Conservation (phyloP, 345 rosid genomes). For the Eucalyptus globulus region DNA sequence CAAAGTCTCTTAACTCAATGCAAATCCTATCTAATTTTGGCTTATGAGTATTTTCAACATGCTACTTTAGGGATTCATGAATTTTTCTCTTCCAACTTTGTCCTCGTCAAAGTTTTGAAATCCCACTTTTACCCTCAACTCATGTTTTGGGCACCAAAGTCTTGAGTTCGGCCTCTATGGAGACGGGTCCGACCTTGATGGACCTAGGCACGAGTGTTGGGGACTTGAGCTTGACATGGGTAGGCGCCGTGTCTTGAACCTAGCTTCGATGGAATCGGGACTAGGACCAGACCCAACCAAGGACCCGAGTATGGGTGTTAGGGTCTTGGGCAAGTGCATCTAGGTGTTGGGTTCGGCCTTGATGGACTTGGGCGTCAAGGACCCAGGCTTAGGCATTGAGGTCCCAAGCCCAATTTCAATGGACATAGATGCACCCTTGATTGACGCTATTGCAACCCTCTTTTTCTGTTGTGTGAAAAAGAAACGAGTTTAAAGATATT, state of each 20-base stretch:
- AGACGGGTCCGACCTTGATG: fast-evolving
- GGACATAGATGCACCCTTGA: background rate
- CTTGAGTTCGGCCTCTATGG: background rate
- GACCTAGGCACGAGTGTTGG: fast-evolving
- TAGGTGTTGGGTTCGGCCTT: background rate
- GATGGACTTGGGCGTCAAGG: fast-evolving
- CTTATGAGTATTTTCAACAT: background rate
- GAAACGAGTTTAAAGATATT: fast-evolving
- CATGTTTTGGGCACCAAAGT: background rate
- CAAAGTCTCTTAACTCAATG: background rate
- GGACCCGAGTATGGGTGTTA: fast-evolving
- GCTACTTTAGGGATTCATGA: background rate
- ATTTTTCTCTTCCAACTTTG: background rate
- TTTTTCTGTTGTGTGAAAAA: fast-evolving
- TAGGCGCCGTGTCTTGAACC: fast-evolving
- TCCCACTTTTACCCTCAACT: background rate
- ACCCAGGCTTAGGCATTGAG: background rate
- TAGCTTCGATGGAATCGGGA: fast-evolving
- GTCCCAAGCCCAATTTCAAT: background rate
- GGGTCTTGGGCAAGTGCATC: background rate
- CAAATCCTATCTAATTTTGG: background rate
- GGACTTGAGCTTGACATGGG: fast-evolving
- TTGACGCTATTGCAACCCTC: background rate
- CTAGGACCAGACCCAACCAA: background rate
- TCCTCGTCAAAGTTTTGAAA: background rate